Evolutionary conservation across 768 basidiomycete genomes (phyloP), one percentile per base, ranked within the genome.

Genomic region (Tricholoma sp.): DNA sequence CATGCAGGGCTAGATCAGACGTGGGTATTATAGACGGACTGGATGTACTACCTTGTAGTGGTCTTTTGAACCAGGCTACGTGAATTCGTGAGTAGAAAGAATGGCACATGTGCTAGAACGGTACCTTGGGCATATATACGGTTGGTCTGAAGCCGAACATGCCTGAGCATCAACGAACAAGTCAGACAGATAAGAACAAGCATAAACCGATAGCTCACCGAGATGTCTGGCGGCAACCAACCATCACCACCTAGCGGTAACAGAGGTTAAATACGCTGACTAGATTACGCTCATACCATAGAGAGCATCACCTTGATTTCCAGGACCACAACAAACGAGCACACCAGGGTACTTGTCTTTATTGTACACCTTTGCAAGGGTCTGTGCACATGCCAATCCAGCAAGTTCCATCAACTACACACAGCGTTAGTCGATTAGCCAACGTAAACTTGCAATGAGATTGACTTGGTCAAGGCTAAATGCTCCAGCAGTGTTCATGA

Each of bases 181-280:
- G 16, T 43, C 19, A 43, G 41, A 21, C 19, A 43, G 6, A 18
- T 9, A 29, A 50, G 47, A 18, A 29, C 8, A 10, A 18, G 16
- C 16, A 29, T n/a, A 9, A 10, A 16, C 5, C 7, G 4, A 59
- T 3, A 9, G 67, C 82, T 55, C 62, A 91, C 92, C 85, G 7
- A 99, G 81, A 73, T 99, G 97, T 45, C 96, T 80, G 43, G 97
- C 97, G 27, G 97, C 97, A 22, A 98, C 96, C 0, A 99, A 76
- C 97, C 97, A 72, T 99, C 97, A 11, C 97, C 97, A 1, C 94
- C 89, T 63, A 11, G n/a, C 52, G 31, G 27, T 16, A 19, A 4
- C 14, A 24, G 4, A 12, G 21, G 27, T 31, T 27, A 4, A n/a
- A 6, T 52, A 35, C 32, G 34, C 31, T 18, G 12, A 5, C 5